Percentiles rank a stretch among this genome's conserved stretches.
These are phyloP conservation scores for Lantana camara DNA, from an alignment of 257 asterid species.

Conservation along the genomic window DNA sequence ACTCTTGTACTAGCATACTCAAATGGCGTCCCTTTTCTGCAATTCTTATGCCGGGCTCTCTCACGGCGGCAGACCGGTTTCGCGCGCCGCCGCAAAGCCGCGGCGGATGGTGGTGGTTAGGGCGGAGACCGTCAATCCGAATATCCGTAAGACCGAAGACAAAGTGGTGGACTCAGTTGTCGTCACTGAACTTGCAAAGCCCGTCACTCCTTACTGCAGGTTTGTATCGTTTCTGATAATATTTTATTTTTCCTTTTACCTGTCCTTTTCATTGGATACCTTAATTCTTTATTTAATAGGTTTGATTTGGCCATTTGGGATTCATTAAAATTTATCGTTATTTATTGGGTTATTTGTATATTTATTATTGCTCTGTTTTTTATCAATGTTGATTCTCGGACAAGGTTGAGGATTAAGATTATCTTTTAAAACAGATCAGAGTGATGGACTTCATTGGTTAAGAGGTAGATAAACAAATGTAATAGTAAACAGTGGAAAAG, in stretches of 20 bases:
- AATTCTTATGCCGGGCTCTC: constrained; percentile 35
- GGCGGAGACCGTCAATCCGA: constrained; percentile 79
- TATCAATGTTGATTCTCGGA: neutral
- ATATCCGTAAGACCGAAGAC: constrained; percentile 74
- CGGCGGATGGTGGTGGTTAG: constrained; percentile 74
- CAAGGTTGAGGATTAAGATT: neutral
- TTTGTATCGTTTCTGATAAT: neutral
- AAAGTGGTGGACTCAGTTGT: constrained; percentile 91
- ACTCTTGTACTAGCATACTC: neutral
- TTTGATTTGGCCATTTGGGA: no score
- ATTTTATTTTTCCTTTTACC: neutral
- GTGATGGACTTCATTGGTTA: neutral
- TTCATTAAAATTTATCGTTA: neutral
- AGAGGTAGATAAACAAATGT: neutral
- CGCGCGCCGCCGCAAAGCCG: constrained; percentile 29
- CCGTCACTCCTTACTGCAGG: constrained; percentile 97
- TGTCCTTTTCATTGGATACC: neutral
- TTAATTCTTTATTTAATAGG: neutral
- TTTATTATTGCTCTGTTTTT: neutral
- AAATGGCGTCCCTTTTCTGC: constrained; percentile 60
- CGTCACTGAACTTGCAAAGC: constrained; percentile 73
- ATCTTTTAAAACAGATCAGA: neutral
- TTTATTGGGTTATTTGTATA: neutral
- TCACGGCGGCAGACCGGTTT: constrained; percentile 31
- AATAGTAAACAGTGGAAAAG: no score